Conservation (phyloP, 2,329 filamentous ascomycete genomes). For the Trichophyton equinum region DNA sequence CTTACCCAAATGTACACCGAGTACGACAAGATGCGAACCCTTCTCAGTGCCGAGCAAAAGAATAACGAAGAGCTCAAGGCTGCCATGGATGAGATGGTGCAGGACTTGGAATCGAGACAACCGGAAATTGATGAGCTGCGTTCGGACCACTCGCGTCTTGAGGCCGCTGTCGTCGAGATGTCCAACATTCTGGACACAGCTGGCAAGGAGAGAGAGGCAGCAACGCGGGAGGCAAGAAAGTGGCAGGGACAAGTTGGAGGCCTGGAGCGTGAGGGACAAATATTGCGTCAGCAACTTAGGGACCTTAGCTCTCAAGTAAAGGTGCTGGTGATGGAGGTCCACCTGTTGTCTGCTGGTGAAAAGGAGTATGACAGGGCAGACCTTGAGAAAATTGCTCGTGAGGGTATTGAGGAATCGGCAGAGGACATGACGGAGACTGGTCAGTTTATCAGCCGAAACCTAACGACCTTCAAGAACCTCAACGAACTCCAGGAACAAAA, state of each 20-base stretch:
- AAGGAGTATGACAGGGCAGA: slow-evolving; percentile 61
- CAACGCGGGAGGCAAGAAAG: slow-evolving; percentile 66
- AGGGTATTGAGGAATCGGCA: slow-evolving; percentile 59
- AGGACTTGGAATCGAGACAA: slow-evolving; percentile 69
- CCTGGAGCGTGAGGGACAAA: slow-evolving; percentile 53
- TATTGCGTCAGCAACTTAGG: slow-evolving; percentile 73
- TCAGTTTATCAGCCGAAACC: slow-evolving; percentile 73
- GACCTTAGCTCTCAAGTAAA: slow-evolving; percentile 86
- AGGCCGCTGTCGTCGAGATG: slow-evolving; percentile 69
- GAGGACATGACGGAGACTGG: slow-evolving; percentile 74
- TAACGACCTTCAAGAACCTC: slow-evolving; percentile 82
- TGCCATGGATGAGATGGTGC: slow-evolving; percentile 74
- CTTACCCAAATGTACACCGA: slow-evolving; percentile 53
- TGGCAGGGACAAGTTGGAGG: slow-evolving; percentile 60
- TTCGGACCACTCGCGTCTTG: slow-evolving; percentile 65
- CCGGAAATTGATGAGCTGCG: slow-evolving; percentile 81
- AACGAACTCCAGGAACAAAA: slow-evolving; percentile 81
- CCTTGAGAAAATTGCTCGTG: slow-evolving; percentile 63
- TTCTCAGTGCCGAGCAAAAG: slow-evolving; percentile 59
- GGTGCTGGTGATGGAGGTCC: slow-evolving; percentile 74
- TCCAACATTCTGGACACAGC: slow-evolving; percentile 73
- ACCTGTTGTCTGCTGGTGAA: slow-evolving; percentile 64
- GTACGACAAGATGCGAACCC: slow-evolving; percentile 51
- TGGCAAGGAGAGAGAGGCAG: slow-evolving; percentile 64
- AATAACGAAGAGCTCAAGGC: slow-evolving; percentile 61